Conservation (phyloP, 768 basidiomycete genomes). For the Mycena chlorophos region DNA sequence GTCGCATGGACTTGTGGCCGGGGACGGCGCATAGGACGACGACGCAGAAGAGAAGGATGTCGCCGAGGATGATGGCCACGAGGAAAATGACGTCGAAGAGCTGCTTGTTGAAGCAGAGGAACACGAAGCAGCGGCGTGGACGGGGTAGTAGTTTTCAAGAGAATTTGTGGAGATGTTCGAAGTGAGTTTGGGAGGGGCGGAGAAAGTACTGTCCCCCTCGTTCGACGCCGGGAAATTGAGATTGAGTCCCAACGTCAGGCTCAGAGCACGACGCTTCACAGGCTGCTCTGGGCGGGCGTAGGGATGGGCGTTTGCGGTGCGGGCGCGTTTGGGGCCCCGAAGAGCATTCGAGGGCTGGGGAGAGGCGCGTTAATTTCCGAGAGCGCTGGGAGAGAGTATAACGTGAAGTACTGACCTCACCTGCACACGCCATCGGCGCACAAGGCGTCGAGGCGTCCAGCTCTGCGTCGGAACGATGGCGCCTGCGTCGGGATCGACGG, state of each 20-base stretch:
- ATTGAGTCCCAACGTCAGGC: neutral
- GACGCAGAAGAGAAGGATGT: neutral
- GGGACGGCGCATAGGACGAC: neutral
- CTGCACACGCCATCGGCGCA: neutral
- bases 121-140: neutral
- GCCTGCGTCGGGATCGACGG: neutral
- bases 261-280: neutral
- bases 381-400: neutral
- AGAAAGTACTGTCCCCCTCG: neutral
- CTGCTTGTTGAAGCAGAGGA: neutral
- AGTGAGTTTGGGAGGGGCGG: neutral
- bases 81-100: neutral
- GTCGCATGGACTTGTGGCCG: neutral
- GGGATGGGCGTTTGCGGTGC: neutral
- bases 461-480: neutral
- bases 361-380: neutral
- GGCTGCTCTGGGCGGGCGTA: neutral
- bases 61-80: neutral
- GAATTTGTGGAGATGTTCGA: neutral
- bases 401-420: neutral
- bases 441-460: neutral
- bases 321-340: neutral
- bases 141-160: neutral
- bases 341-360: neutral
- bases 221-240: neutral